These are phyloP conservation scores for Xylariaceae sp. DNA, from an alignment of 2,329 filamentous ascomycete genomes.

Conservation along the genomic window DNA sequence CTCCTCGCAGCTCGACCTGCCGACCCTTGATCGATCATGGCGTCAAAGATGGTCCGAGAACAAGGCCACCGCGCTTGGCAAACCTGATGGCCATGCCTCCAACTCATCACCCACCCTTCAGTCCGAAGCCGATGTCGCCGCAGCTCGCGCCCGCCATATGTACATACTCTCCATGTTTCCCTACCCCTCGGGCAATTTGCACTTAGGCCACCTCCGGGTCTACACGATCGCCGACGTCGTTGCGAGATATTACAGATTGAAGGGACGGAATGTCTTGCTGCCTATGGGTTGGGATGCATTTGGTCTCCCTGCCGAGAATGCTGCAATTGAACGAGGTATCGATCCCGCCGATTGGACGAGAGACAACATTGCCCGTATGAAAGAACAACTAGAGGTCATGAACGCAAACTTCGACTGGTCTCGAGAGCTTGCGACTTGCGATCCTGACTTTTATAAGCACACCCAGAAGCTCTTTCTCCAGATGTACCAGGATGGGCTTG, in stretches of 20 bases:
- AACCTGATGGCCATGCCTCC: background rate
- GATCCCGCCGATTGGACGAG: constrained; percentile 76
- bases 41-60: constrained; percentile 39
- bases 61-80: constrained; percentile 1
- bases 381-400: constrained; percentile 72
- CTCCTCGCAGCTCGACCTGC: constrained; percentile 39
- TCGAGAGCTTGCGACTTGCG: constrained; percentile 80
- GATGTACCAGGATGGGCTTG: constrained; percentile 68
- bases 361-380: constrained; percentile 80
- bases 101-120: constrained; percentile 2
- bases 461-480: constrained; percentile 82
- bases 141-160: constrained; percentile 35
- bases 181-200: constrained; percentile 81
- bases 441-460: constrained; percentile 82
- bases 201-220: constrained; percentile 82
- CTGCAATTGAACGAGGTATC: constrained; percentile 76
- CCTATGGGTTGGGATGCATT: constrained; percentile 98
- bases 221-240: constrained; percentile 89
- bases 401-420: constrained; percentile 83
- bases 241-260: constrained; percentile 70
- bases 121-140: constrained; percentile 8
- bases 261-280: constrained; percentile 70
- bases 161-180: constrained; percentile 92
- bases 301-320: constrained; percentile 86
- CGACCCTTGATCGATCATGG: constrained; percentile 50